phyloP scores from a whole-genome alignment of 2,329 filamentous ascomycete genomes.

The Bipolaris oryzae region DNA sequence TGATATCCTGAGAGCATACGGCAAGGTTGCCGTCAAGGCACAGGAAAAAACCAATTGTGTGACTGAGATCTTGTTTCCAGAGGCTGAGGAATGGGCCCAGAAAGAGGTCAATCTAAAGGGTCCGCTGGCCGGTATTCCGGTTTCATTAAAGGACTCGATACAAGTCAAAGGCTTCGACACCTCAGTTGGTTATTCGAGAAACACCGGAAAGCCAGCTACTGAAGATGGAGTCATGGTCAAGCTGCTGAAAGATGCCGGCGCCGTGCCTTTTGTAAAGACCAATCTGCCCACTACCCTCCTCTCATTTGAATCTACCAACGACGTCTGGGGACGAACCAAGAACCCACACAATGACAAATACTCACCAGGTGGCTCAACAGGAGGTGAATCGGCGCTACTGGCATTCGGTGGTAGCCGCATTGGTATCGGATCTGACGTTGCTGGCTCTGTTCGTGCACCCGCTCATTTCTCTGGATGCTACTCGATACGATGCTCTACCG shows the following conservation, averaged over 20 bases:
- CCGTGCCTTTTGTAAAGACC: slow-evolving; percentile 91
- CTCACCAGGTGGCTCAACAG: slow-evolving; percentile 87
- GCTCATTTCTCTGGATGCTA: slow-evolving; percentile 93
- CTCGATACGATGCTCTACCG: slow-evolving; percentile 82
- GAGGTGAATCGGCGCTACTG: slow-evolving; percentile 80
- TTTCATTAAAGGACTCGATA: slow-evolving; percentile 80
- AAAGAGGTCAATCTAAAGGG: slow-evolving; percentile 73
- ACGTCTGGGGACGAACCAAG: slow-evolving; percentile 79
- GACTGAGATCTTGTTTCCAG: slow-evolving; percentile 82
- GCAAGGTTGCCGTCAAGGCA: slow-evolving; percentile 81
- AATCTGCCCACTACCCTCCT: slow-evolving; percentile 85
- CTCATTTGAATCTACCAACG: slow-evolving; percentile 80
- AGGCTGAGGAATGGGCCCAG: slow-evolving; percentile 74
- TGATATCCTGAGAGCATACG: slow-evolving; percentile 82
- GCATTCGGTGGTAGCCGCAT: slow-evolving; percentile 83
- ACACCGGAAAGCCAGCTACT: slow-evolving; percentile 68
- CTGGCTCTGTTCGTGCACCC: slow-evolving; percentile 83
- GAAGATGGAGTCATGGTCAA: slow-evolving; percentile 75
- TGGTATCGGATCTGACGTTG: slow-evolving; percentile 89
- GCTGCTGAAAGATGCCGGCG: slow-evolving; percentile 84
- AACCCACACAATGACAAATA: slow-evolving; percentile 87
- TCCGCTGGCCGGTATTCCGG: slow-evolving; percentile 82
- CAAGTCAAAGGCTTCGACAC: slow-evolving; percentile 83
- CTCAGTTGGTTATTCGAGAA: slow-evolving; percentile 77
- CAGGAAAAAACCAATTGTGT: slow-evolving; percentile 88